Base-by-base conservation (phyloP, 768 basidiomycete genomes). In the Tylopilus subfusipes region DNA sequence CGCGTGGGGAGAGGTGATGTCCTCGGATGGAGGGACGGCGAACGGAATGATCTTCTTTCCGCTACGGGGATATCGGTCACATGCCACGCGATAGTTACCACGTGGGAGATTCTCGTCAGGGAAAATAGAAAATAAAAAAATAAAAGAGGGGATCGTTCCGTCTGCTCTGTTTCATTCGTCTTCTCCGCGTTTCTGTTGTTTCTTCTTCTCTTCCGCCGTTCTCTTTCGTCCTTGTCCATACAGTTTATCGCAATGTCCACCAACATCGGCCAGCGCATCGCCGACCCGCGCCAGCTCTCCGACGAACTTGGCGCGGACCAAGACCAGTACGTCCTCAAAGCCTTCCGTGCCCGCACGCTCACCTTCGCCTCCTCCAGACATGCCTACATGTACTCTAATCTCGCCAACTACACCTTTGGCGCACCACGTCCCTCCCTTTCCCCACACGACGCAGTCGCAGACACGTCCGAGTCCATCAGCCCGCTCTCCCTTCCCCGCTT, bases 371-470 rank as follows among this genome's bases (percentile, higher is more conserved):
- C 34, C 42, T 24, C 4, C 31, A 29, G 44, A 3, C 51, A 52
- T 12, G 44, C 52, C 21, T 42, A 50, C 42, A 71, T 77, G 33
- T 76, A 80, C 61, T 72, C 74, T 3, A 65, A 65, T 50, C 68
- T 79, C 22, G 70, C 75, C 21, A 70, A 58, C 42, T 79, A 71
- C 62, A 76, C 75, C 8, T 79, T 79, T 55, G 78, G 78, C 30
- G 68, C 33, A 64, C 13, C 66, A 69, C 55, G 49, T 18, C 18
- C 62, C 53, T 43, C 73, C 48, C 39, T 43, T 34, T 39, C 56
- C 10, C 33, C 62, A 27, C 36, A 43, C 42, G 57, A 60, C 59
- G 55, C 52, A 7, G 22, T 3, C n/a, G 24, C 56, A 21, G 64
- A 65, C 11, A 43, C 63, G 21, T 49, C 69, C 42, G 66, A 68